Percentiles rank a stretch among this genome's conserved stretches.
These are phyloP conservation scores for Peniophora sp. DNA, from an alignment of 1,284 basidiomycete species.

Conservation along the genomic window DNA sequence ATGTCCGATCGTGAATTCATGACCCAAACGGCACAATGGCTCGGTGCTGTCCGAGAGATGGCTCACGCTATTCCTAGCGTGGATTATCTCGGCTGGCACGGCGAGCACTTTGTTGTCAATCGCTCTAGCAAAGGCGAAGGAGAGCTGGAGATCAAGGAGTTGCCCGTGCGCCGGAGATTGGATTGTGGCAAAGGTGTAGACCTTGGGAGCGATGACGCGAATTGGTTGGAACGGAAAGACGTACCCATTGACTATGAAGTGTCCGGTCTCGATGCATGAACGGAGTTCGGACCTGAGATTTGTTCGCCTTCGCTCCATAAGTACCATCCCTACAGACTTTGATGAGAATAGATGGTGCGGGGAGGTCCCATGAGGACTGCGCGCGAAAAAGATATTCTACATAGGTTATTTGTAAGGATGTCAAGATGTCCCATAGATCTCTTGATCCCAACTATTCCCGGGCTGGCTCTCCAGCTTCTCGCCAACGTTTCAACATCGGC, in stretches of 20 bases:
- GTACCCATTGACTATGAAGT: conserved; percentile 65
- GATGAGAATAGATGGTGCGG: too few species aligned
- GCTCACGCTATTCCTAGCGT: conserved; percentile 40
- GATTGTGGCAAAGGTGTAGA: conserved; percentile 65
- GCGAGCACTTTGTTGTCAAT: conserved; percentile 53
- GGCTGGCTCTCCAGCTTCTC: too few species aligned
- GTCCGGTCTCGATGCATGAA: conserved; percentile 32
- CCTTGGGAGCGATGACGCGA: conserved; percentile 52
- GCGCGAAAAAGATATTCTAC: too few species aligned
- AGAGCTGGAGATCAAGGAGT: conserved; percentile 52
- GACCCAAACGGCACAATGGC: conserved; percentile 50
- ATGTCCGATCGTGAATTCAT: conserved; percentile 53
- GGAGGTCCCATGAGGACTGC: too few species aligned
- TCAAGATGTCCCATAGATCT: too few species aligned
- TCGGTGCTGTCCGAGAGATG: conserved; percentile 37
- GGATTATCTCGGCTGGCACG: conserved; percentile 63
- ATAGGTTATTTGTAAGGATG: too few species aligned
- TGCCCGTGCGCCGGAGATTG: conserved; percentile 46
- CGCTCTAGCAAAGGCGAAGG: neutral
- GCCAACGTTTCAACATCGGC: too few species aligned
- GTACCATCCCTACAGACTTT: too few species aligned
- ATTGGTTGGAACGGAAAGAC: conserved; percentile 63
- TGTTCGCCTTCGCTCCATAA: too few species aligned
- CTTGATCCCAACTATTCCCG: too few species aligned
- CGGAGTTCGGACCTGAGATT: too few species aligned